Base-by-base conservation (phyloP, 2,329 filamentous ascomycete genomes). In the Diaporthe sp. region DNA sequence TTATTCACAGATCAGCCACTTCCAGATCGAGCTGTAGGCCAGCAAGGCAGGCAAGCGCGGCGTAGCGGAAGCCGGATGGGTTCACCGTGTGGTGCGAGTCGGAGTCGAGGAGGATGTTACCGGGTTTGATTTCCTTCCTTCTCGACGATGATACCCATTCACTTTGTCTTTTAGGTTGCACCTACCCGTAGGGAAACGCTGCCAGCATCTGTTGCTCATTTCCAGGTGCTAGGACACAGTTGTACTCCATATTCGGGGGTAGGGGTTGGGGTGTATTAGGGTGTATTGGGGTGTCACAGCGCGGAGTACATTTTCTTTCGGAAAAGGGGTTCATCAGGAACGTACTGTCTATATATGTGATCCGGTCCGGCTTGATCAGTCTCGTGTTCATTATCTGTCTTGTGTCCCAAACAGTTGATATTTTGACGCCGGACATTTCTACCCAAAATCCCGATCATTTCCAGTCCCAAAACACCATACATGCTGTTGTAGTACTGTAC, bases 1-100 rank as follows among this genome's bases (percentile, higher is more conserved):
- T 80, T 94, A 93, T 79, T 93, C 91, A 76, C 92, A 94, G 82
- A 94, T 94, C 80, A 93, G 91, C 80, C 91, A 93, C 81, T 94
- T 93, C 78, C 91, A 87, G 51, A 93, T 94, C 78, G 91, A 93
- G 79, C 90, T 93, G 74, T 92, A 76, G 37, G 27, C 75, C 75
- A 80, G 47, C 51, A 39, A 61, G 47, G 51, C 56, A 53, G 53
- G 58, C 61, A 53, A 13, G 42, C 44, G 61, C 61, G 53, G 30
- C 50, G 32, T 37, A 47, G 44, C 35, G 7, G 25, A 74, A 15
- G 56, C 53, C 8, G 17, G 15, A 63, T 44, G 61, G 25, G 42
- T 37, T 42, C 27, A 69, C 56, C 2, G 42, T 42, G 61, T 37
- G 55, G 51, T 50, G 51, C 25, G 42, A 39, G 32, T 35, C 53